phyloP scores from a whole-genome alignment of 495 filamentous ascomycete genomes.

The Penicillium antarcticum region DNA sequence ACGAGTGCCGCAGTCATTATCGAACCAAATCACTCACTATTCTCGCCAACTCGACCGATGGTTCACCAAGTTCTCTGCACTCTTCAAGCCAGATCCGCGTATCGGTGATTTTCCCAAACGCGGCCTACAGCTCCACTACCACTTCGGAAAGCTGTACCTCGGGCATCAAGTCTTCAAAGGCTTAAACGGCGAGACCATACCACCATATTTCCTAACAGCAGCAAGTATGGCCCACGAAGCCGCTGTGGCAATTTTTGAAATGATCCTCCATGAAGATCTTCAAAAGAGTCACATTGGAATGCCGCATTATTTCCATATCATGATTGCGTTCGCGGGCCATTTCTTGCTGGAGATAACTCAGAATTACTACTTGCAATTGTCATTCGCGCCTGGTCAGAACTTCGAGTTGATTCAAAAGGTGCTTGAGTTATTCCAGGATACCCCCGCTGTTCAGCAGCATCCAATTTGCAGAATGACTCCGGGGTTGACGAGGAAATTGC shows the following conservation, averaged over 20 bases:
- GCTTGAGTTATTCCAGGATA: conserved; percentile 20
- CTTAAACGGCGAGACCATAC: conserved; percentile 29
- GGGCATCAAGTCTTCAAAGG: conserved; percentile 43
- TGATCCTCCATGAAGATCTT: conserved; percentile 40
- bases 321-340: conserved; percentile 46
- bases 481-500: conserved; percentile 23
- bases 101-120: conserved; percentile 42
- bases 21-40: conserved; percentile 32
- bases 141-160: conserved; percentile 45
- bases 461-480: conserved; percentile 28
- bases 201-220: conserved; percentile 30
- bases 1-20: conserved; percentile 27
- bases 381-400: conserved; percentile 16
- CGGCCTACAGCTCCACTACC: conserved; percentile 40
- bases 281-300: conserved; percentile 36
- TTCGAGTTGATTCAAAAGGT: conserved; percentile 22
- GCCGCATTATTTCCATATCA: conserved; percentile 46
- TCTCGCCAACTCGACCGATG: conserved; percentile 39
- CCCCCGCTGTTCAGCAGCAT: conserved; percentile 19
- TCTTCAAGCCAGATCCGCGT: conserved; percentile 27
- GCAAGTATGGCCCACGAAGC: conserved; percentile 38
- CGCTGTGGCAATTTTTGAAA: conserved; percentile 37
- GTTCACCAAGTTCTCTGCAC: conserved; percentile 30
- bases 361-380: conserved; percentile 21
- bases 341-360: conserved; percentile 40